Evolutionary conservation across 2,329 filamentous ascomycete species (phyloP), one percentile per base, ranked within the genome.

Genomic region (Exophiala alcalophila): DNA sequence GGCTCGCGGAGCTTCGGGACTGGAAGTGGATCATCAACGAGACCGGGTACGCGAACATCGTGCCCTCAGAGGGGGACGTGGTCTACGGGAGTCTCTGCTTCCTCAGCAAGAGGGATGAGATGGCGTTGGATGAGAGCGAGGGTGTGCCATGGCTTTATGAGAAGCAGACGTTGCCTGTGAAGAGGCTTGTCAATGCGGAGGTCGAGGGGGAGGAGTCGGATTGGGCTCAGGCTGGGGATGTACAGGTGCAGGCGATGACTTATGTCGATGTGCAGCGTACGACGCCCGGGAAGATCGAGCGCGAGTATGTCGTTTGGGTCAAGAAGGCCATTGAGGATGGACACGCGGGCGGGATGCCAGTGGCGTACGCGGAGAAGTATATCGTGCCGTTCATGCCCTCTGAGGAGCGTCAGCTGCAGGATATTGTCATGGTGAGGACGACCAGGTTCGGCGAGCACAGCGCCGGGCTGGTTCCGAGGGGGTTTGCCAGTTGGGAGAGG

Each of bases 1-100:
- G 69, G 4, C 56, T 58, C 9, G 70, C 61, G 14, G 57, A 62
- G 8, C 59, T 73, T n/a, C 47, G 53, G 15, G 59, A 65, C 47
- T 64, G 67, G 50, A 58, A 61, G 21, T 72, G 69, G 64, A 67
- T 70, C 54, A 72, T 73, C 62, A 73, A 72, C 55, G 59, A 70
- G 57, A 64, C 69, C 16, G 69, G 69, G 19, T 71, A 64, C 36
- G 70, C 69, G 44, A 73, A 73, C 50, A 60, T 73, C 19, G 43
- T 68, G 11, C 53, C 55, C 1, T 37, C 24, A 8, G 20, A 32
- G 23, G 40, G 26, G 2, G 39, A 48, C 25, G 47, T 39, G 2
- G 39, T 47, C 3, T 50, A 40, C 19, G 38, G 47, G 7, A 47
- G 30, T 28, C 28, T 47, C 8, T 50, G 38, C 32, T 43, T 44